phyloP scores from a whole-genome alignment of 2,329 filamentous ascomycete species.

The Fusarium mundagurra region DNA sequence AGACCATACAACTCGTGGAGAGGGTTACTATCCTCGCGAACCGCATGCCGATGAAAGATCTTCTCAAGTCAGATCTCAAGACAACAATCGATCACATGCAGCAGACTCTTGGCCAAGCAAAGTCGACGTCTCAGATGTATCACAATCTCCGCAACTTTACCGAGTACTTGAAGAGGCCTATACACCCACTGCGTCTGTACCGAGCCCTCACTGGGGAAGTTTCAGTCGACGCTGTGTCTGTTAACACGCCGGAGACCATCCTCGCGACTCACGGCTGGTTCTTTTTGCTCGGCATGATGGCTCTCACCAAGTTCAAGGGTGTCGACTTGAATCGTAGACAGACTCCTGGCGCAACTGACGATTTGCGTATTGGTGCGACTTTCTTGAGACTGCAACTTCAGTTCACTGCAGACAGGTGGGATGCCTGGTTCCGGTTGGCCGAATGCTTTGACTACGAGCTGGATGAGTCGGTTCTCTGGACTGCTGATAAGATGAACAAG shows the following conservation, averaged over 20 bases:
- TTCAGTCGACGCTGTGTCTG: constrained; percentile 75
- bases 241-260: constrained; percentile 74
- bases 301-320: constrained; percentile 82
- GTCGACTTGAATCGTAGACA: constrained; percentile 78
- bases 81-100: constrained; percentile 93
- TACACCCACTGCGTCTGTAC: constrained; percentile 84
- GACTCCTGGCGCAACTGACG: constrained; percentile 81
- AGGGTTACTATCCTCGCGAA: constrained; percentile 84
- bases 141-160: constrained; percentile 88
- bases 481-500: constrained; percentile 90
- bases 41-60: constrained; percentile 87
- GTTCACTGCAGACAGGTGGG: constrained; percentile 84
- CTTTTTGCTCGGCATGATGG: constrained; percentile 88
- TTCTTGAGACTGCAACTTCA: constrained; percentile 86
- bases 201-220: constrained; percentile 82
- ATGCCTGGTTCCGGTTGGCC: constrained; percentile 88
- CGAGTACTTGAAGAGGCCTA: constrained; percentile 81
- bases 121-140: constrained; percentile 81
- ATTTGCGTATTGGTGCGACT: constrained; percentile 81
- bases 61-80: constrained; percentile 91
- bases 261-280: constrained; percentile 90
- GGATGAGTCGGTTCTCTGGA: constrained; percentile 89
- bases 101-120: constrained; percentile 81
- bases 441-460: constrained; percentile 90
- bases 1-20: constrained; percentile 83